Percentiles rank a stretch among this genome's conserved stretches.
These are phyloP conservation scores for Bacidia gigantensis DNA, from an alignment of 495 filamentous ascomycete species.

Conservation along the genomic window DNA sequence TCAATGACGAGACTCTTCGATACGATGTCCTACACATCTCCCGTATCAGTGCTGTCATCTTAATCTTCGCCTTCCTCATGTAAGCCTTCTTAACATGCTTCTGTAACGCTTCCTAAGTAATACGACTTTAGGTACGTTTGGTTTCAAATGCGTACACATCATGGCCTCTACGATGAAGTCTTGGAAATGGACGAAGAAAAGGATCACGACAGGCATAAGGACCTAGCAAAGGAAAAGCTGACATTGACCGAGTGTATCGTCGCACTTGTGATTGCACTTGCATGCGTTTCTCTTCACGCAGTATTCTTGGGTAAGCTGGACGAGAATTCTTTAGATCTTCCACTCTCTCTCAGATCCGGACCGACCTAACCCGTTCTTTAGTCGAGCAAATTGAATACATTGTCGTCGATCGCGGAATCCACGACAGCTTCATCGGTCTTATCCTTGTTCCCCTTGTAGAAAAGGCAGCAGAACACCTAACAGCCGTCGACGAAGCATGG, in stretches of 20 bases:
- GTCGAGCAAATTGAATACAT: slow-evolving; percentile 69
- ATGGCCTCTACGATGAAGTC: slow-evolving; percentile 60
- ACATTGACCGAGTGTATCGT: slow-evolving; percentile 64
- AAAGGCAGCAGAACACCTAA: slow-evolving; percentile 83
- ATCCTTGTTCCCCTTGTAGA: slow-evolving; percentile 70
- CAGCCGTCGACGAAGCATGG: slow-evolving; percentile 82
- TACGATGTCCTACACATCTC: slow-evolving; percentile 50
- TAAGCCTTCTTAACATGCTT: slow-evolving; percentile 16
- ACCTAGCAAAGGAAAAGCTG: slow-evolving; percentile 52
- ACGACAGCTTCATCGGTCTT: slow-evolving; percentile 68
- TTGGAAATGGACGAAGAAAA: slow-evolving; percentile 57
- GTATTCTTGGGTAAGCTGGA: slow-evolving; percentile 43
- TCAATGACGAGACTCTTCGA: slow-evolving; percentile 25
- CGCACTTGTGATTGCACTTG: slow-evolving; percentile 50
- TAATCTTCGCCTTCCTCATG: slow-evolving; percentile 62
- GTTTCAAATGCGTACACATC: slow-evolving; percentile 75
- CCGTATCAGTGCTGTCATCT: slow-evolving; percentile 59
- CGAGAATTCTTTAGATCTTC: neutral
- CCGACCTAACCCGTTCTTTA: neutral
- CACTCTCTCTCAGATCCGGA: neutral
- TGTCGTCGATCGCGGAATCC: slow-evolving; percentile 47
- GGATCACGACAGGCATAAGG: slow-evolving; percentile 54
- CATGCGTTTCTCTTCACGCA: slow-evolving; percentile 67
- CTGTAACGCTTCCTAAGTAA: slow-evolving; percentile 10
- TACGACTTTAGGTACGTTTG: slow-evolving; percentile 44